A percentile compares a stretch with the other conserved stretches of the same genome.
These are phyloP conservation scores for Aspergillus sojae DNA, from an alignment of 2,329 filamentous ascomycete genomes.

Conservation along the genomic window DNA sequence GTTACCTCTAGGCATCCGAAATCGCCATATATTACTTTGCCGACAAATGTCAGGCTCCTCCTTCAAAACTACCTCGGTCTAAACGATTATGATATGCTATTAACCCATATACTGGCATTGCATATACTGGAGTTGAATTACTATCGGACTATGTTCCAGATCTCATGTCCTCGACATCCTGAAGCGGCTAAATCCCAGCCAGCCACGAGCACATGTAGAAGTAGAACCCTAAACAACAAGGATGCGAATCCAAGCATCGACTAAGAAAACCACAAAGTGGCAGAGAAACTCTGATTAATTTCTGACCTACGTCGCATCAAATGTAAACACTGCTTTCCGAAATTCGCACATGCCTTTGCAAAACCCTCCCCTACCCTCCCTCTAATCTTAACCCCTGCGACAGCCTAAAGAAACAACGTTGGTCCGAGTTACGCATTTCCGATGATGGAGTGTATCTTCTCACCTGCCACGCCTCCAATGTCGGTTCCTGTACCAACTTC, in stretches of 20 bases:
- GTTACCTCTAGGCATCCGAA: not conserved
- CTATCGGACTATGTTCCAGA: not conserved
- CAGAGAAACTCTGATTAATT: too few species aligned
- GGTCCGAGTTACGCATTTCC: not conserved
- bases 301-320: too few species aligned
- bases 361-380: too few species aligned
- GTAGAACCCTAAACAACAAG: not conserved
- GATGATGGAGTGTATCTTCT: not conserved
- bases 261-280: too few species aligned
- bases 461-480: not conserved
- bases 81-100: not conserved
- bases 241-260: not conserved
- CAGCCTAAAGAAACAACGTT: not conserved
- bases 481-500: not conserved
- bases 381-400: not conserved
- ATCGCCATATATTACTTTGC: not conserved
- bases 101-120: not conserved
- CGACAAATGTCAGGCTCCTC: too few species aligned
- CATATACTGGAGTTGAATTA: not conserved
- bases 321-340: too few species aligned
- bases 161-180: not conserved
- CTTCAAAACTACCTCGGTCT: not conserved
- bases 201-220: not conserved
- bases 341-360: too few species aligned
- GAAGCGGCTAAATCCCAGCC: not conserved